Conservation (phyloP, 345 rosid genomes). For the Zanthoxylum bungeanum region DNA sequence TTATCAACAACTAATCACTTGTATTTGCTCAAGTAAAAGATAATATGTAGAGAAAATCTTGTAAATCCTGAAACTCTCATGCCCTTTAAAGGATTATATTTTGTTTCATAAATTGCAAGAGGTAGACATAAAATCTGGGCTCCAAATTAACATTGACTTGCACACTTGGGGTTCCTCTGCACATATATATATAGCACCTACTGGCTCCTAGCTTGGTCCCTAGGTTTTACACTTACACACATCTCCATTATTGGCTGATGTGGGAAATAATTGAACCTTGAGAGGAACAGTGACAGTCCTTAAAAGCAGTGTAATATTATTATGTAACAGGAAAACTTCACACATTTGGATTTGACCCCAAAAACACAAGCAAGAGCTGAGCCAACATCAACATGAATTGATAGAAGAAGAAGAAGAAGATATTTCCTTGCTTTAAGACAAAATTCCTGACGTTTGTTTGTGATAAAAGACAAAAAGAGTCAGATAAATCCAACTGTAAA, state of each 20-base stretch:
- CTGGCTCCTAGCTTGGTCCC: neutral
- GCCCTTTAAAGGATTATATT: neutral
- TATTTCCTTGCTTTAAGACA: constrained; percentile 11
- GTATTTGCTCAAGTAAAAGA: too few species aligned
- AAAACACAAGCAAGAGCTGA: neutral
- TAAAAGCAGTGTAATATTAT: neutral
- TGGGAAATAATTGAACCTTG: neutral
- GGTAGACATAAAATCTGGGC: too few species aligned
- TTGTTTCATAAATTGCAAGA: neutral
- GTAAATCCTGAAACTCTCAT: neutral
- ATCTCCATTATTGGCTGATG: neutral
- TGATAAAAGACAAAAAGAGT: neutral
- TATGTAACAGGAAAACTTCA: neutral
- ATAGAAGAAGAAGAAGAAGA: neutral
- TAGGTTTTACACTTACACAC: neutral
- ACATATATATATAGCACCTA: neutral
- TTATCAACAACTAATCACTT: neutral
- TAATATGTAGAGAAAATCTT: too few species aligned
- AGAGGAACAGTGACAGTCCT: neutral
- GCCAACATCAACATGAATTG: neutral
- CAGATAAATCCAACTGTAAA: constrained; percentile 1
- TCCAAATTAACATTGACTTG: neutral
- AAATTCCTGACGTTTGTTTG: constrained; percentile 3
- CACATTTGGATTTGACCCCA: neutral
- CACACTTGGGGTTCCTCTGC: neutral